These are phyloP conservation scores for Paracoccidioides lutzii DNA, from an alignment of 2,329 filamentous ascomycete genomes.

Conservation along the genomic window DNA sequence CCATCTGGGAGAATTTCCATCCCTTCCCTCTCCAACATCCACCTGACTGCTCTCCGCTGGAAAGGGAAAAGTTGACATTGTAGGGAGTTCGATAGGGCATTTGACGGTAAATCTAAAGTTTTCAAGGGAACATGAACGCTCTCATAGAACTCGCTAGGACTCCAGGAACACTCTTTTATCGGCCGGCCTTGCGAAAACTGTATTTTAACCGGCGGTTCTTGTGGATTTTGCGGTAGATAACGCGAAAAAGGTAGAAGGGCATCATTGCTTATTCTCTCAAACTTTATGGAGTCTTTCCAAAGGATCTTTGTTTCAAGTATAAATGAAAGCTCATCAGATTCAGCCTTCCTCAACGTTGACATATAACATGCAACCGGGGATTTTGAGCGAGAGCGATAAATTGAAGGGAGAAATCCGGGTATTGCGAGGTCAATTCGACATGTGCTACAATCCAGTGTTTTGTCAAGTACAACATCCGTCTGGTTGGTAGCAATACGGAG, in stretches of 20 bases:
- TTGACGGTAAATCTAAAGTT: constrained; percentile 19
- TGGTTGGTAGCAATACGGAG: neutral
- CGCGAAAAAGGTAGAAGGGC: constrained; percentile 16
- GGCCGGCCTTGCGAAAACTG: neutral
- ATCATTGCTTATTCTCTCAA: constrained; percentile 11
- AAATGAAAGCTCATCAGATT: constrained; percentile 13
- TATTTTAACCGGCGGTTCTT: constrained; percentile 7
- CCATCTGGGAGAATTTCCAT: constrained; percentile 23
- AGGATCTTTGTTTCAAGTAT: constrained; percentile 20
- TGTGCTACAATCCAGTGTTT: neutral
- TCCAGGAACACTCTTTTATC: neutral
- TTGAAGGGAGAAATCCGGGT: neutral
- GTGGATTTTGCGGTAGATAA: constrained; percentile 15
- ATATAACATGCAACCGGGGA: constrained; percentile 23
- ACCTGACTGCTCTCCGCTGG: constrained; percentile 34
- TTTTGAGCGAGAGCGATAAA: constrained; percentile 14
- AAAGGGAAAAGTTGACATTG: constrained; percentile 36
- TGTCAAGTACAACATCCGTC: neutral
- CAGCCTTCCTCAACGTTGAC: constrained; percentile 15
- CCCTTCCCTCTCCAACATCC: constrained; percentile 35
- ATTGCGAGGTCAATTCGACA: neutral
- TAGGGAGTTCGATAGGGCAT: constrained; percentile 24
- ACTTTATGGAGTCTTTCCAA: constrained; percentile 25
- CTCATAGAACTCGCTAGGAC: constrained; percentile 33
- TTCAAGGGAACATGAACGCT: constrained; percentile 34